Base-by-base conservation (phyloP, 495 filamentous ascomycete genomes). In the Neurospora terricola region DNA sequence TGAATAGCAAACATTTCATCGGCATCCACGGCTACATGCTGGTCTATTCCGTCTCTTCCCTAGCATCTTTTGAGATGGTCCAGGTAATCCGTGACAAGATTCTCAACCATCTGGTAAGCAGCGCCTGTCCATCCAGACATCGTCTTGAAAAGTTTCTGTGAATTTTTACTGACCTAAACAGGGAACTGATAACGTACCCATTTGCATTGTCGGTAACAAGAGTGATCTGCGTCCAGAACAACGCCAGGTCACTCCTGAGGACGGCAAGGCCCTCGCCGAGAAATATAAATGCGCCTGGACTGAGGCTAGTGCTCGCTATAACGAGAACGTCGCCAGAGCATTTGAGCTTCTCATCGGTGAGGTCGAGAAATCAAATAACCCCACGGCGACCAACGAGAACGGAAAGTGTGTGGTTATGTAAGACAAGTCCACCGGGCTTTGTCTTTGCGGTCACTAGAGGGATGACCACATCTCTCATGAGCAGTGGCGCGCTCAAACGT, bases 21-120 rank as follows among this genome's bases (percentile, higher is more conserved):
- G 96, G 96, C 74, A 98, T 98, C 76, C 96, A 99, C 87, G 96
- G 96, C 45, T 99, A 99, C 84, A 94, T 99, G 89, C 91, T 99
- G 70, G 96, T 97, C 48, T 99, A 99, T 83, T 97, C 93, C 21
- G 92, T 99, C 69, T 91, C 92, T 38, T 97, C 92, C 43, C 92
- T 91, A 74, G 92, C 96, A 75, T 97, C 94, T 36, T 98, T 98
- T 79, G 96, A 98, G 80, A 98, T 98, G 93, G 91, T 97, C 69
- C 89, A 91, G 73, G 92, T 97, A 62, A 97, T 99, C 69, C 86
- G 95, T 40, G 96, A 98, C 78, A 99, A 98, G 88, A 98, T 99
- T 73, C 84, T 99, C 71, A 97, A 97, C 79, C 96, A 98, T 78
- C 85, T 98, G 45, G 96, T 97, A 84, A 76, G 91, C 84, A 69